Base-by-base conservation (phyloP, 2,329 filamentous ascomycete species). In the Arthrobotrys iridis region DNA sequence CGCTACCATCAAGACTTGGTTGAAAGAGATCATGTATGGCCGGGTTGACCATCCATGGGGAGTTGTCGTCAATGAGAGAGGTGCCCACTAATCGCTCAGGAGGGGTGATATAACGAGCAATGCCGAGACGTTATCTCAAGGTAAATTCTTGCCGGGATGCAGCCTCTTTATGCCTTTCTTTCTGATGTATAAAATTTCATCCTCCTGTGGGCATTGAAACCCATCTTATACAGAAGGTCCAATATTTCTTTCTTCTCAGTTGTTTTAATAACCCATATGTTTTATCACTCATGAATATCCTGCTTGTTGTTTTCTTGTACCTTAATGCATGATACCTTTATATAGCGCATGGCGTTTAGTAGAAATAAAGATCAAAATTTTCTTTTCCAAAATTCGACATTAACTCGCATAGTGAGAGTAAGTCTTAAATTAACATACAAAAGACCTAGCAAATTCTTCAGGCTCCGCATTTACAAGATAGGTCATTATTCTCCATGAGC, bases 21-120 rank as follows among this genome's bases (percentile, higher is more conserved):
- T 93, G 77, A 84, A 85, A 77, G 88, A 90, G 78, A 91, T 93
- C 82, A 92, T 92, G 89, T 93, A 90, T 81, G 90, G 90, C 74
- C 86, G 86, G 70, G 87, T 86, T 80, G 80, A 89, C 70, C 90
- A 93, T 81, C 83, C 87, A 52, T 93, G 91, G 90, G 89, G 87
- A 35, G 86, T 91, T 65, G 85, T 91, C 35, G 85, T 93, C 35
- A 84, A 87, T 60, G 88, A 91, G 82, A 86, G 45, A 18, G 62
- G 62, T 3, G 52, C 46, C n/a, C 35, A 57, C 20, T 74, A 24
- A 74, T n/a, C 30, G 37, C 28, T 35, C 26, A 24, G 13, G 18
- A 28, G 45, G 48, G 7, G 33, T 35, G 28, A 40, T 28, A 40
- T 62, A 26, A 37, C 48, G 28, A 18, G 30, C 13, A 7, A 22